phyloP scores from a whole-genome alignment of 805 yeast genomes.

The Ogataea paradorogensis region DNA sequence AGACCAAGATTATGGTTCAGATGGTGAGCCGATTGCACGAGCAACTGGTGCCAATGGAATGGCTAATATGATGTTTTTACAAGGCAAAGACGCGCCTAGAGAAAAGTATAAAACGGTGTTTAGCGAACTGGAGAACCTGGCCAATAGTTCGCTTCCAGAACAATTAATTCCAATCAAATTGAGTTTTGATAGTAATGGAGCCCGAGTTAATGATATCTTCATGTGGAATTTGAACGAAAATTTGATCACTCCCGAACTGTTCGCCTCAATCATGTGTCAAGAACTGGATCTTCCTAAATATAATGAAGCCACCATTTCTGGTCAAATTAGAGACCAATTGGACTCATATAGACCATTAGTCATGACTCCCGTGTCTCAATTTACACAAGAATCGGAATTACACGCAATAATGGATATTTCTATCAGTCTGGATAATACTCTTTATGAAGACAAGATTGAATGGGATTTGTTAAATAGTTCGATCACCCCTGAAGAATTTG shows the following conservation, averaged over 20 bases:
- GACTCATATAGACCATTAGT: constrained; percentile 69
- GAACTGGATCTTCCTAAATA: constrained; percentile 79
- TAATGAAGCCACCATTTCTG: constrained; percentile 60
- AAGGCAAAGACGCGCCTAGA: constrained; percentile 40
- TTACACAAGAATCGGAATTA: constrained; percentile 42
- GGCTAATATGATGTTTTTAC: constrained; percentile 30
- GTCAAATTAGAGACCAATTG: constrained; percentile 74
- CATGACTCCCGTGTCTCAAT: constrained; percentile 58
- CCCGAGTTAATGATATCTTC: constrained; percentile 58
- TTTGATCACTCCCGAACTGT: constrained; percentile 66
- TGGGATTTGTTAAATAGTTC: constrained; percentile 70
- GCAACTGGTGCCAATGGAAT: constrained; percentile 9
- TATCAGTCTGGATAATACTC: constrained; percentile 75
- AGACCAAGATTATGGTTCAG: constrained; percentile 44
- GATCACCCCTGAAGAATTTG: constrained; percentile 80
- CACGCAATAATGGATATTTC: constrained; percentile 81
- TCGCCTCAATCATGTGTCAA: constrained; percentile 71
- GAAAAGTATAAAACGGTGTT: constrained; percentile 34
- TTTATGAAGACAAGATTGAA: constrained; percentile 89
- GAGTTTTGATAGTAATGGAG: constrained; percentile 55
- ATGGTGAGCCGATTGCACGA: constrained; percentile 48
- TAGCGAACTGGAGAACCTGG: constrained; percentile 34
- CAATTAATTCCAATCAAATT: constrained; percentile 65
- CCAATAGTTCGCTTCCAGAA: constrained; percentile 39
- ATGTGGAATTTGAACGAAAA: constrained; percentile 72